Conservation (phyloP, 305 asterid genomes). For the Solanum hybrid region DNA sequence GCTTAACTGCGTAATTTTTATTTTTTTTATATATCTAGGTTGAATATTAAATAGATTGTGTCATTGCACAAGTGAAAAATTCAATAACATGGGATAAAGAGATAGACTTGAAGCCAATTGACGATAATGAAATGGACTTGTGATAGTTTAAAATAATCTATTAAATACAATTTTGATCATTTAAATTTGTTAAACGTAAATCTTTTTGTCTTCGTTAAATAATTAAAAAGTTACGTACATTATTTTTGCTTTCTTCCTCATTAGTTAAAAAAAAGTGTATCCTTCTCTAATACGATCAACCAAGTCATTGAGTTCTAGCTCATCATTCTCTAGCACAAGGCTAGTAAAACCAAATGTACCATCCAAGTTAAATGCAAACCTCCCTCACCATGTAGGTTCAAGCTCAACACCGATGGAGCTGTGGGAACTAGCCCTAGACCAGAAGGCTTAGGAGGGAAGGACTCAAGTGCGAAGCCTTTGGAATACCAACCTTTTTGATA, state of each 20-base stretch:
- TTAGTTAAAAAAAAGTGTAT: neutral
- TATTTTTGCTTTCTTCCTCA: neutral
- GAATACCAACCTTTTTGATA: no score
- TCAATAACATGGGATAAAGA: neutral
- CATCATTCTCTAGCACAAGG: neutral
- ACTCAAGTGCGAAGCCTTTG: no score
- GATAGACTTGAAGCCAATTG: neutral
- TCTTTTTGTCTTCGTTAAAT: neutral
- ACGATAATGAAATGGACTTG: neutral
- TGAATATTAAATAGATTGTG: neutral
- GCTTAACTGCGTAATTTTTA: no score
- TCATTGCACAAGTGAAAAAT: neutral
- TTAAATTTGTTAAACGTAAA: neutral
- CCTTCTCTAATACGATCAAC: neutral
- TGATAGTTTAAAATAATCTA: neutral
- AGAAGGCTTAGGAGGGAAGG: no score
- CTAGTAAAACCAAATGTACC: neutral
- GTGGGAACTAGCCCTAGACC: no score
- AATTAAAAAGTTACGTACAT: neutral
- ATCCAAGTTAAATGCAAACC: neutral
- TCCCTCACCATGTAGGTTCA: neutral
- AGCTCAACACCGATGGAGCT: neutral
- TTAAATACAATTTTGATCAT: no score
- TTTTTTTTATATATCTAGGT: neutral
- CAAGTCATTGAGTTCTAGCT: accelerated